Base-by-base conservation (phyloP, 495 filamentous ascomycete genomes). In the Pseudomonodictys pantanalensis region DNA sequence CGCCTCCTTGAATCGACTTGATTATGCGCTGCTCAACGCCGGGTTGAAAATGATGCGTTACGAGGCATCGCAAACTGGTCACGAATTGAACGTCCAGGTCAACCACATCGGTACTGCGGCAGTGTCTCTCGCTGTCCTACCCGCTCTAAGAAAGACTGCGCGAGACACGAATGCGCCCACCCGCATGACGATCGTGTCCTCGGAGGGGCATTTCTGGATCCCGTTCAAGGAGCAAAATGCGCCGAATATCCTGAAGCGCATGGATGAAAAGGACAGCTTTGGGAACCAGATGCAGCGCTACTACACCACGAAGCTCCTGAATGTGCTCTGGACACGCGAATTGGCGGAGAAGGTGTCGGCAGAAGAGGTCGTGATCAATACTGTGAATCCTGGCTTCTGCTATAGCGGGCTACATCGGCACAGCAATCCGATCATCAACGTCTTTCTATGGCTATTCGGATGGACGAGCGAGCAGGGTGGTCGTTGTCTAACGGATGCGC, bases 21-120 rank as follows among this genome's bases (percentile, higher is more conserved):
- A 77, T 56, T 65, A 58, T 1, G 56, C 77, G 7, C 45, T 78
- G 10, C 64, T 73, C 32, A 78, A 78, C 62, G 75, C 76, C 1
- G 73, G 68, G 0, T 45, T 78, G 25, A 44, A 50, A 24, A 24
- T 52, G 22, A 25, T 53, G 48, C 25, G 39, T 26, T 62, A 30
- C 51, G 32, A 22, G 6, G 44, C 26, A 5, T 29, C 51, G 12
- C 26, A 28, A 9, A 41, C 39, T 11, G 39, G 52, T 1, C 52
- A 55, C 25, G 58, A 62, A 28, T 5, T n/a, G 7, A 48, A 35
- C 5, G 22, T 62, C n/a, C 58, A 62, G 44, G 43, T 62, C 38
- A 62, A 62, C 28, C 35, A 55, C n/a, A 17, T 62, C n/a, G 35
- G 32, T 3, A 62, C 58, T 2, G 24, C 50, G 8, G 18, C 52